Percentiles rank a stretch among this genome's conserved stretches.
Evolutionary conservation across 441 rosid species (phyloP).

Genomic region (Adansonia rubrostipa): DNA sequence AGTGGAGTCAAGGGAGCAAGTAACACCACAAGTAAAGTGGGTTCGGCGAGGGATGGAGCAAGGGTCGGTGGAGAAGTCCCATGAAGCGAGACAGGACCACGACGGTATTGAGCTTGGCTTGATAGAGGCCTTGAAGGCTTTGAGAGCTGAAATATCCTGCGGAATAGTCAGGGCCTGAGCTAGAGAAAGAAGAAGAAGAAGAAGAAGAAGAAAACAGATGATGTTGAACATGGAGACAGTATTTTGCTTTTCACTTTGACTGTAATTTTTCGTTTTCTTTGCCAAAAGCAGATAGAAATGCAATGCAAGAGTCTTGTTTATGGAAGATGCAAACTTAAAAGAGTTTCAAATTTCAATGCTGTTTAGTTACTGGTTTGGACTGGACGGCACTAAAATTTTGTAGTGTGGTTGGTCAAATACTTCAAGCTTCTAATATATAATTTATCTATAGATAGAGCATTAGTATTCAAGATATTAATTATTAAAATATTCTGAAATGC

Average conservation of each 20-base stretch:
- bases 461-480: too few species aligned
- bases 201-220: conserved; percentile 19
- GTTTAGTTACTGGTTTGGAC: neutral
- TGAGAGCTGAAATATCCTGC: conserved; percentile 71
- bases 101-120: conserved; percentile 59
- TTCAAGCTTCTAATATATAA: too few species aligned
- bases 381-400: neutral
- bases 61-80: conserved; percentile 87
- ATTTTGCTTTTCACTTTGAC: neutral
- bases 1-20: conserved; percentile 69
- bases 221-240: neutral
- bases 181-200: conserved; percentile 9
- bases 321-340: conserved; percentile 5
- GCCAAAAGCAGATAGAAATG: neutral
- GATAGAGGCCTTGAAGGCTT: conserved; percentile 67
- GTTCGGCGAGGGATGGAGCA: conserved; percentile 77
- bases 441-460: too few species aligned
- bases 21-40: conserved; percentile 74
- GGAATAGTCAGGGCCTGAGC: conserved; percentile 52
- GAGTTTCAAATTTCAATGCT: neutral
- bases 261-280: neutral
- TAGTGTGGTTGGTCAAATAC: neutral
- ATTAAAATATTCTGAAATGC: too few species aligned
- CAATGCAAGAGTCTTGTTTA: neutral
- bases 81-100: conserved; percentile 82